Evolutionary conservation across 1,284 basidiomycete species (phyloP).

Genomic region (Ceratobasidium sp.): DNA sequence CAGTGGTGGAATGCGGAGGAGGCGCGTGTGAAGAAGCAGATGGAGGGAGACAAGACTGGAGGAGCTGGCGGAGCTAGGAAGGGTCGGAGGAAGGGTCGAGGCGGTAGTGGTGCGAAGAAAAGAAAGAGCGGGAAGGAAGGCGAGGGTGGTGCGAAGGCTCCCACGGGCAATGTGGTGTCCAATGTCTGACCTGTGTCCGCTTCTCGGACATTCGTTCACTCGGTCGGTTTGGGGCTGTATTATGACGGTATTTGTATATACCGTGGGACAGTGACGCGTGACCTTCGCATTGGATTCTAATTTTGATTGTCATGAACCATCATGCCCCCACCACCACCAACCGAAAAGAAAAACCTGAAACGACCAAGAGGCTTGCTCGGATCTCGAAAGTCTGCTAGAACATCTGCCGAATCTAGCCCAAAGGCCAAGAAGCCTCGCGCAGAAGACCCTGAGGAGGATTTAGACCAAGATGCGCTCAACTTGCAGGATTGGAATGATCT

Average conservation of each 20-base stretch:
- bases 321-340: conserved; percentile 11
- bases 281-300: conserved; percentile 12
- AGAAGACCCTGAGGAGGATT: not conserved
- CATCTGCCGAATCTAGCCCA: not conserved
- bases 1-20: conserved; percentile 89
- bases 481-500: conserved; percentile 71
- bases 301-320: conserved; percentile 9
- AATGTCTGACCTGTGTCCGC: too few species aligned
- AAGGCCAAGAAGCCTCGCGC: conserved; percentile 17
- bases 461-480: conserved; percentile 48
- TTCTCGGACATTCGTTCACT: too few species aligned
- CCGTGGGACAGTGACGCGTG: too few species aligned
- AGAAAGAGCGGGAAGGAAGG: conserved; percentile 38
- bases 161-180: too few species aligned
- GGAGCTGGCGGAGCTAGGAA: conserved; percentile 23
- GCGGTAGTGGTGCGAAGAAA: conserved; percentile 25
- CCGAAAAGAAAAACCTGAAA: conserved; percentile 14
- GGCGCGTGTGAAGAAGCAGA: conserved; percentile 66
- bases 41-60: conserved; percentile 1
- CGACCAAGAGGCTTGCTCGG: conserved; percentile 31
- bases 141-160: conserved; percentile 24
- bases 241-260: too few species aligned
- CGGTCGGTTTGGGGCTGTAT: too few species aligned
- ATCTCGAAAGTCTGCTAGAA: conserved; percentile 4
- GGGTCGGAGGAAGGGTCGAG: conserved; percentile 36